These are phyloP conservation scores for Leucosporidium yakuticum DNA, from an alignment of 768 basidiomycete genomes.

Conservation along the genomic window DNA sequence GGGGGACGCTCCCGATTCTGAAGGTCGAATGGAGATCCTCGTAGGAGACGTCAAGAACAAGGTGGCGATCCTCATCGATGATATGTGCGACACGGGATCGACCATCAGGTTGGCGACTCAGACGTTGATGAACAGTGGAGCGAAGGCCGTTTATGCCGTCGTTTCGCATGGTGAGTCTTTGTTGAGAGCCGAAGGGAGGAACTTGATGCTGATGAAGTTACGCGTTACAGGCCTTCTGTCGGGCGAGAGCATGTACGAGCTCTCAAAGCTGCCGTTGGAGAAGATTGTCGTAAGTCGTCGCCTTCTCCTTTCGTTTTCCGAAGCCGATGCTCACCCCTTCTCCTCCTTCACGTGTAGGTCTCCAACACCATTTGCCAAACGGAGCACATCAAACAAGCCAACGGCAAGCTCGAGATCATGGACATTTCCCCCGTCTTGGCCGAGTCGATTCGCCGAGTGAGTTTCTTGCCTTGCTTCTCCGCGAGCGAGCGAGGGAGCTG, in stretches of 20 bases:
- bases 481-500: too few species aligned
- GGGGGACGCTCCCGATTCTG: conserved; percentile 43
- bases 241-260: conserved; percentile 61
- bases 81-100: conserved; percentile 94
- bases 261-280: conserved; percentile 69
- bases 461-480: background rate
- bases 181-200: conserved; percentile 31
- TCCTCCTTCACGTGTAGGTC: conserved; percentile 51
- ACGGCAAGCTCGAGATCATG: conserved; percentile 75
- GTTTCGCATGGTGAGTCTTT: conserved; percentile 74
- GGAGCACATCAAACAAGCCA: conserved; percentile 51
- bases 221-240: conserved; percentile 62
- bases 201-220: conserved; percentile 17
- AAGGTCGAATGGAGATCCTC: conserved; percentile 68
- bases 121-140: conserved; percentile 84
- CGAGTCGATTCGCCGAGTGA: conserved; percentile 77
- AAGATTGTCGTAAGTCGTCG: conserved; percentile 66
- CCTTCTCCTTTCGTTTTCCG: conserved; percentile 16
- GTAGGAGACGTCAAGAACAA: conserved; percentile 93
- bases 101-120: conserved; percentile 80
- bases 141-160: conserved; percentile 74
- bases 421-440: conserved; percentile 89
- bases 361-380: conserved; percentile 91
- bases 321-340: background rate
- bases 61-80: conserved; percentile 91